Conservation (phyloP, 768 basidiomycete species). For the Naematelia aurantialba region DNA sequence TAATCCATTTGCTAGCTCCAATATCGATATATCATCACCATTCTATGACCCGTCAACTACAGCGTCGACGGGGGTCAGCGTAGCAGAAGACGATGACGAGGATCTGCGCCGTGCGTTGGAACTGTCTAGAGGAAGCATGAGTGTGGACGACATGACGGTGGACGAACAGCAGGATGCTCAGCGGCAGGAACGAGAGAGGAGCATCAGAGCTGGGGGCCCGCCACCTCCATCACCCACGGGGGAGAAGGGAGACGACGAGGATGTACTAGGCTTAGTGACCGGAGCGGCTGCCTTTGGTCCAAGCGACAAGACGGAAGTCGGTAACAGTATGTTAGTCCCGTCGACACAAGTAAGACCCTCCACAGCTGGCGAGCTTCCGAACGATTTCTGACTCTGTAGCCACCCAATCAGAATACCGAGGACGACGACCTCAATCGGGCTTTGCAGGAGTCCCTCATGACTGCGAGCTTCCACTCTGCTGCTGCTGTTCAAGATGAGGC, state of each 20-base stretch:
- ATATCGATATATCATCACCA: neutral
- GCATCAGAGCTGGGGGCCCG: constrained; percentile 34
- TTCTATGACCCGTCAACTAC: neutral
- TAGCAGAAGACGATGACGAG: constrained; percentile 31
- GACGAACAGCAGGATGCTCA: constrained; percentile 13
- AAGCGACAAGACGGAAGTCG: constrained; percentile 35
- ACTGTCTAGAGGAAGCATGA: constrained; percentile 18
- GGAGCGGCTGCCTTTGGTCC: constrained; percentile 29
- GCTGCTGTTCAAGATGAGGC: constrained; percentile 26
- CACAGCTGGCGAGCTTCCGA: too few species aligned
- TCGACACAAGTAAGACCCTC: constrained; percentile 25
- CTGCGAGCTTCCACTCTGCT: constrained; percentile 42
- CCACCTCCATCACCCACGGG: constrained; percentile 35
- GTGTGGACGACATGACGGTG: constrained; percentile 7
- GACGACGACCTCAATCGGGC: constrained; percentile 42
- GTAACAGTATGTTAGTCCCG: constrained; percentile 30
- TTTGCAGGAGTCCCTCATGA: constrained; percentile 48
- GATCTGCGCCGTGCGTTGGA: constrained; percentile 27
- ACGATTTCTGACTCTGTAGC: too few species aligned
- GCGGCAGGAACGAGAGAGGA: constrained; percentile 27
- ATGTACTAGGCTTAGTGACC: neutral
- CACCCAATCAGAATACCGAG: constrained; percentile 19
- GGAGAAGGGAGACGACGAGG: constrained; percentile 14
- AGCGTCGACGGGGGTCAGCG: too few species aligned
- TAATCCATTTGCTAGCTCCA: constrained; percentile 7